A percentile compares a stretch with the other conserved stretches of the same genome.
Conservation (phyloP, 805 yeast genomes). For the Barnettozyma wickerhamii region DNA sequence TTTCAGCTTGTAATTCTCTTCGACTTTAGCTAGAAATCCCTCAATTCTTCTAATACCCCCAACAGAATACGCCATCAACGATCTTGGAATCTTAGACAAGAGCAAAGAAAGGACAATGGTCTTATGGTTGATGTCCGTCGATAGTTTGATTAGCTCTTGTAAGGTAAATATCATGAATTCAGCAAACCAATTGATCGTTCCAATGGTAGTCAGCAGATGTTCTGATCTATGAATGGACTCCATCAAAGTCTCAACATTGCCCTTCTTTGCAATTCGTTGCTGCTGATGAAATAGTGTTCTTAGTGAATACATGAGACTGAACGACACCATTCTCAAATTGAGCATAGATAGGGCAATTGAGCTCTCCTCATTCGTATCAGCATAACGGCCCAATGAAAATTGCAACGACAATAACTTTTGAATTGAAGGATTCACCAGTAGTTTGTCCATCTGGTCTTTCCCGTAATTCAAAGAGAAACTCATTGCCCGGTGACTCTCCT, state of each 20-base stretch:
- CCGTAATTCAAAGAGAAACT: slow-evolving; percentile 67
- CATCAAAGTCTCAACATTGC: slow-evolving; percentile 32
- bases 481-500: slow-evolving; percentile 72
- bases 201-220: slow-evolving; percentile 59
- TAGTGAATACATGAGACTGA: slow-evolving; percentile 60
- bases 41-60: slow-evolving; percentile 59
- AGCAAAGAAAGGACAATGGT: slow-evolving; percentile 54
- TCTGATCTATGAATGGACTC: slow-evolving; percentile 60
- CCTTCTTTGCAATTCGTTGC: slow-evolving; percentile 51
- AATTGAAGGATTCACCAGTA: slow-evolving; percentile 71
- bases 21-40: slow-evolving; percentile 20
- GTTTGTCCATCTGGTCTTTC: slow-evolving; percentile 71
- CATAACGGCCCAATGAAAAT: slow-evolving; percentile 52
- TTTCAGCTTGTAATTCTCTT: slow-evolving; percentile 15
- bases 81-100: slow-evolving; percentile 65
- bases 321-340: slow-evolving; percentile 66
- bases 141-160: slow-evolving; percentile 62
- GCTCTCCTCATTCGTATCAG: slow-evolving; percentile 16
- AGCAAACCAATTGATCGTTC: slow-evolving; percentile 80
- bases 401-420: slow-evolving; percentile 72
- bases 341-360: slow-evolving; percentile 47
- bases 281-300: slow-evolving; percentile 63
- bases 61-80: slow-evolving; percentile 60
- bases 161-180: slow-evolving; percentile 69
- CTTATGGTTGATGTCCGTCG: slow-evolving; percentile 16